A percentile compares a stretch with the other conserved stretches of the same genome.
Conservation (phyloP, 305 asterid genomes). For the Stenogyne calaminthoides region DNA sequence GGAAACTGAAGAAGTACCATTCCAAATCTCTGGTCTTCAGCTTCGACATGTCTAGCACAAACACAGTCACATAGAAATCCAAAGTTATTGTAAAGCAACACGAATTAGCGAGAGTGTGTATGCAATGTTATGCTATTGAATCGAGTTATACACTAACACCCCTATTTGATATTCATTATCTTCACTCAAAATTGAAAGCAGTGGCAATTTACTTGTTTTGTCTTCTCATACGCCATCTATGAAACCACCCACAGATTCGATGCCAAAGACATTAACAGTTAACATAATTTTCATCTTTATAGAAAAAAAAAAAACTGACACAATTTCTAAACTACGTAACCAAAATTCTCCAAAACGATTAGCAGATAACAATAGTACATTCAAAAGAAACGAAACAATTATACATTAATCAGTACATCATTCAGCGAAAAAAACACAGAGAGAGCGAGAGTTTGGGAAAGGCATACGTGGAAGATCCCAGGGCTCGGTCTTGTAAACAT, state of each 20-base stretch:
- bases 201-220: background rate
- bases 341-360: background rate
- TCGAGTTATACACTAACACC: background rate
- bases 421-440: background rate
- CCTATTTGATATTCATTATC: background rate
- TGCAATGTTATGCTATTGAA: background rate
- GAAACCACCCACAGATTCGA: background rate
- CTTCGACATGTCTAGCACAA: conserved; percentile 60
- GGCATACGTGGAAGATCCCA: conserved; percentile 85
- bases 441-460: background rate
- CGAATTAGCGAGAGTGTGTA: background rate
- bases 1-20: conserved; percentile 89
- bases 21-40: conserved; percentile 83
- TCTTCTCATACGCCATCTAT: background rate
- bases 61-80: conserved; percentile 28
- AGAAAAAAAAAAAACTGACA: background rate
- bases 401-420: background rate
- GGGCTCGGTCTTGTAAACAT: conserved; percentile 83
- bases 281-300: background rate
- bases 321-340: background rate
- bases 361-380: background rate
- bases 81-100: background rate
- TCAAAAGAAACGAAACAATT: background rate
- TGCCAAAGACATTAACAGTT: background rate
- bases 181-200: background rate